Percentiles rank a stretch among this genome's conserved stretches.
Conservation (phyloP, 371 early-diverging fungal species). For the Syncephalis plumigaleata region DNA sequence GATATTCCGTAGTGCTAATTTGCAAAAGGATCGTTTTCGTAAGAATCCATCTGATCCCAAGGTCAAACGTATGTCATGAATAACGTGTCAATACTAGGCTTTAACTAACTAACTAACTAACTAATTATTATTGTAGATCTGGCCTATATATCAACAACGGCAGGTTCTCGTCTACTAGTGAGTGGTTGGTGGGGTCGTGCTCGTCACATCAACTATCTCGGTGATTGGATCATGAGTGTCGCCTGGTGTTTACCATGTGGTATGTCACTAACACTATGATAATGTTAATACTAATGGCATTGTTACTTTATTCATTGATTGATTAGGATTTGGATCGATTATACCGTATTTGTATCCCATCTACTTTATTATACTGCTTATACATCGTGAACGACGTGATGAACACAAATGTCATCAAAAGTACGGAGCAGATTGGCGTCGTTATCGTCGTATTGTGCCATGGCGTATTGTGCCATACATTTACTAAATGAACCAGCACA, state of each 20-base stretch:
- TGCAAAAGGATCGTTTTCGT: constrained; percentile 69
- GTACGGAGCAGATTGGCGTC: constrained; percentile 85
- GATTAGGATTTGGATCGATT: constrained; percentile 36
- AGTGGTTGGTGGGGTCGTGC: constrained; percentile 90
- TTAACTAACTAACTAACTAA: too few species aligned
- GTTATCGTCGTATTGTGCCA: constrained; percentile 65
- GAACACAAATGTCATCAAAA: constrained; percentile 75
- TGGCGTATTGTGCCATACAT: constrained; percentile 65
- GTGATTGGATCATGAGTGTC: constrained; percentile 9
- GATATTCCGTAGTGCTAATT: constrained; percentile 77
- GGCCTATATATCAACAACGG: constrained; percentile 58
- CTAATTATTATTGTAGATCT: constrained; percentile 25
- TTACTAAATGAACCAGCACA: constrained; percentile 5
- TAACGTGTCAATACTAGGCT: constrained; percentile 13
- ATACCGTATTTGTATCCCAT: constrained; percentile 86
- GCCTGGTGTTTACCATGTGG: constrained; percentile 10
- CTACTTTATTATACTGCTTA: constrained; percentile 72
- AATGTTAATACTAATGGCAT: neutral
- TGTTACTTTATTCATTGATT: neutral
- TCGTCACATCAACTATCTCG: constrained; percentile 84
- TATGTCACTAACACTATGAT: neutral
- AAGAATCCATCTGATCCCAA: constrained; percentile 45
- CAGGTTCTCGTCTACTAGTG: constrained; percentile 62
- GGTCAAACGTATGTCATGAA: constrained; percentile 16
- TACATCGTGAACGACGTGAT: constrained; percentile 79